These are phyloP conservation scores for Murraya koenigii DNA, from an alignment of 345 rosid genomes.

Conservation along the genomic window DNA sequence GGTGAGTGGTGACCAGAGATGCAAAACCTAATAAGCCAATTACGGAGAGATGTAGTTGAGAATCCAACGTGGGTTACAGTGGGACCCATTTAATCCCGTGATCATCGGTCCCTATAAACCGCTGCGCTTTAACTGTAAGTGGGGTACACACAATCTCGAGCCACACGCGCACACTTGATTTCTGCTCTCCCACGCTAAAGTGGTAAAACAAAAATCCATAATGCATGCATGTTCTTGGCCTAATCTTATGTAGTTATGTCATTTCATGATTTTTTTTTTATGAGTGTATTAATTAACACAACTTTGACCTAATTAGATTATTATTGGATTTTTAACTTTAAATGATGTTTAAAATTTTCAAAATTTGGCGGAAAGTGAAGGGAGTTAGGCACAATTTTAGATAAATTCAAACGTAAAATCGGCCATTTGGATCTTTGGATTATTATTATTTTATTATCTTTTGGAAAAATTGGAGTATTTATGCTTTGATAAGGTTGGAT, in stretches of 20 bases:
- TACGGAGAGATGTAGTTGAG: conserved; percentile 18
- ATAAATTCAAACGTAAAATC: background rate
- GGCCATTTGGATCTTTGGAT: background rate
- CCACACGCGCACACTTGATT: conserved; percentile 46
- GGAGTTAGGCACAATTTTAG: background rate
- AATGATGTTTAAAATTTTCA: background rate
- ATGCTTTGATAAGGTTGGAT: background rate
- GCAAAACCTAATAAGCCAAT: conserved; percentile 9
- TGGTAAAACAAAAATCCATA: background rate
- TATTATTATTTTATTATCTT: no score
- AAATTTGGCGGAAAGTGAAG: conserved; percentile 3
- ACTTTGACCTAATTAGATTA: background rate
- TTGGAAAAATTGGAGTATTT: background rate
- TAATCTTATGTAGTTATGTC: no score
- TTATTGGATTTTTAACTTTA: background rate
- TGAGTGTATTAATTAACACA: background rate
- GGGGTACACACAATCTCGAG: conserved; percentile 45
- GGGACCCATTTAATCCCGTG: conserved; percentile 36
- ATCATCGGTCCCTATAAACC: conserved; percentile 33
- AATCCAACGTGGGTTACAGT: conserved; percentile 23
- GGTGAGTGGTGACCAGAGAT: conserved; percentile 18
- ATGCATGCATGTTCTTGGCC: background rate
- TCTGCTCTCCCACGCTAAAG: conserved; percentile 13
- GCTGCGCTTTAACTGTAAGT: conserved; percentile 26
- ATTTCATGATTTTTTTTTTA: background rate